Evolutionary conservation across 176 grass and related monocot species (phyloP), one percentile per base, ranked within the genome.

Genomic region (Paspalum vaginatum): DNA sequence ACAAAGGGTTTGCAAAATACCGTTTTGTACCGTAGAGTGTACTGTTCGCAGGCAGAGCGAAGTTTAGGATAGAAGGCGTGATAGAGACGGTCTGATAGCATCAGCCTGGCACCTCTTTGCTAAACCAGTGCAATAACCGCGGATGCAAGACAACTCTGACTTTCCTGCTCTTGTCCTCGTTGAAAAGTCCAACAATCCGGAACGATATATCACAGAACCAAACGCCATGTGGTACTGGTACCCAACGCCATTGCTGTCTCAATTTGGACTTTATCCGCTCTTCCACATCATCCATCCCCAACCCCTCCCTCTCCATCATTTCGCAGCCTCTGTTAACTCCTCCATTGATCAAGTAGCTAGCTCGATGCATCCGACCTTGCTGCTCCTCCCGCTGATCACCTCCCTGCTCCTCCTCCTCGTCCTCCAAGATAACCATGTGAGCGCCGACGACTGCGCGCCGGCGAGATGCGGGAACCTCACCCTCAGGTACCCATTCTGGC

Each of bases 401-500:
- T 86, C 72, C 72, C 40, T 62, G 65, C 44, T 84, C 57, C 58
- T 77, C 48, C 8, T 78, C 18, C 68, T 5, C 0, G 32, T 32
- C 32, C 0, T 21, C 42, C 22, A 14, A 21, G 7, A 6, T n/a
- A n/a, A n/a, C 26, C 20, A 8, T 0, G 65, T 21, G 1, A 16
- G 16, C 46, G 11, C 2, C 61, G 55, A 48, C 5, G 56, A n/a
- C 3, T 93, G 84, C 20, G 64, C 70, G 69, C 80, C 71, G 61
- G 43, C 18, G 82, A 13, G 42, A 11, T 87, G 91, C 65, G 87
- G 87, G n/a, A 32, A 68, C 68, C 9, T 93, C 20, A 78, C 37
- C 3, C 45, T 93, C 20, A 55, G 14, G 7, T 89, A 93, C 74
- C 90, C 91, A 20, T 93, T 93, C 74, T 93, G 91, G 91, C 61